These are phyloP conservation scores for Hymenoscyphus salicellus DNA, from an alignment of 2,329 filamentous ascomycete species.

Conservation along the genomic window DNA sequence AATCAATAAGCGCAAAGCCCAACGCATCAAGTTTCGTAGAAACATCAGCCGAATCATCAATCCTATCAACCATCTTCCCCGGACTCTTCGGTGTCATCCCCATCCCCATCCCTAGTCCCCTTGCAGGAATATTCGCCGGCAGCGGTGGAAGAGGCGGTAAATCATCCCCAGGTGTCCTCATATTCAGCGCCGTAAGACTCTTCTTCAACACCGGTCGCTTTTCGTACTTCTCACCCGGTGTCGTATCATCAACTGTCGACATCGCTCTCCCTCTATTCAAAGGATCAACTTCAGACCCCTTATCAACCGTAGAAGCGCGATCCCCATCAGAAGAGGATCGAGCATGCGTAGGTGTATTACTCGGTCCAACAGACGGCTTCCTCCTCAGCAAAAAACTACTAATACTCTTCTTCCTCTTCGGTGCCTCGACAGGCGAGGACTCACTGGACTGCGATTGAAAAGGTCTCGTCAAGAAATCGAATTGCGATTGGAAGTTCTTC, in stretches of 20 bases:
- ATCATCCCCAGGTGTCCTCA: neutral
- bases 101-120: neutral
- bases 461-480: neutral
- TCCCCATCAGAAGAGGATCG: no score
- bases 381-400: neutral
- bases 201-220: neutral
- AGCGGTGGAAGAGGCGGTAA: neutral
- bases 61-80: neutral
- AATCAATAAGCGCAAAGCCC: neutral
- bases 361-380: neutral
- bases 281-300: no score
- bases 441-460: neutral
- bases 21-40: neutral
- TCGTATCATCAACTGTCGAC: neutral
- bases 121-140: neutral
- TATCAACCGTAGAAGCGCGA: no score
- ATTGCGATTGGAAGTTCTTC: no score
- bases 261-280: neutral
- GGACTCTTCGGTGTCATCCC: neutral
- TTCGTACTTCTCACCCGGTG: neutral
- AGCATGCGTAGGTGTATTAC: no score
- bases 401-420: constrained; percentile 3
- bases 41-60: neutral
- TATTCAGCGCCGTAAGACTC: neutral
- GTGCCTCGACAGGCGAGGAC: neutral